phyloP scores from a whole-genome alignment of 2,329 filamentous ascomycete genomes.

The Fusarium equiseti region DNA sequence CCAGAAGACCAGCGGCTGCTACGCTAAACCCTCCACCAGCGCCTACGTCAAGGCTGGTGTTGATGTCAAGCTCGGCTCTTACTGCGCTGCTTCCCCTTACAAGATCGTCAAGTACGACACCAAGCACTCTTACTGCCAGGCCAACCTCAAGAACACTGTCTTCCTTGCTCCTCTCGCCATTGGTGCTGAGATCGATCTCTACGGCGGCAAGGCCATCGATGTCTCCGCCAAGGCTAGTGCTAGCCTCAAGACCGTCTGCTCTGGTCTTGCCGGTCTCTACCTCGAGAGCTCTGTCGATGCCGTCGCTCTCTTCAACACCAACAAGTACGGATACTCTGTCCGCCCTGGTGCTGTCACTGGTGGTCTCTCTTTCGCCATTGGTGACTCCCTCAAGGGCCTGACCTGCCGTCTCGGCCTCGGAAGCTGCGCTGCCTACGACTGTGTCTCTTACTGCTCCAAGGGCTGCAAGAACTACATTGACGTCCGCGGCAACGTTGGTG shows the following conservation, averaged over 20 bases:
- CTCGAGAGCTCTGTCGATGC: constrained; percentile 49
- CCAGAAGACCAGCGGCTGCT: constrained; percentile 46
- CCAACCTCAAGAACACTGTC: constrained; percentile 49
- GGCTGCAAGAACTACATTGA: constrained; percentile 56
- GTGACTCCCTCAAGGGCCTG: constrained; percentile 42
- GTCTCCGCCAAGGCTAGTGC: constrained; percentile 47
- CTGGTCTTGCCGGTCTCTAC: constrained; percentile 52
- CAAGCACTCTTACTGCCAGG: constrained; percentile 54
- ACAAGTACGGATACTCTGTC: constrained; percentile 49
- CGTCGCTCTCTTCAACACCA: constrained; percentile 55
- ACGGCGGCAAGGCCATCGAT: constrained; percentile 43
- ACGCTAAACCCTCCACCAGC: constrained; percentile 50
- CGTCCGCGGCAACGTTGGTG: constrained; percentile 48
- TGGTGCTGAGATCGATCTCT: constrained; percentile 47
- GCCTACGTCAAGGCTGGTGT: constrained; percentile 40
- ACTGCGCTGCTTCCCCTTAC: constrained; percentile 53
- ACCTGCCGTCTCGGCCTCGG: constrained; percentile 51
- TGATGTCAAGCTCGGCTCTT: constrained; percentile 48
- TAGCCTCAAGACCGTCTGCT: constrained; percentile 50
- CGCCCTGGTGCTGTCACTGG: constrained; percentile 45
- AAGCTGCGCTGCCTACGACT: constrained; percentile 52
- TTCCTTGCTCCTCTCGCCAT: constrained; percentile 51
- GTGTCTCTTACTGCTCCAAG: constrained; percentile 54
- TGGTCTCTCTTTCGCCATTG: constrained; percentile 43
- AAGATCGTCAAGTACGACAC: constrained; percentile 53